Evolutionary conservation across 31 red algal species (phyloP), one percentile per base, ranked within the genome.

Genomic region (Odonthalia washingtoniensis): DNA sequence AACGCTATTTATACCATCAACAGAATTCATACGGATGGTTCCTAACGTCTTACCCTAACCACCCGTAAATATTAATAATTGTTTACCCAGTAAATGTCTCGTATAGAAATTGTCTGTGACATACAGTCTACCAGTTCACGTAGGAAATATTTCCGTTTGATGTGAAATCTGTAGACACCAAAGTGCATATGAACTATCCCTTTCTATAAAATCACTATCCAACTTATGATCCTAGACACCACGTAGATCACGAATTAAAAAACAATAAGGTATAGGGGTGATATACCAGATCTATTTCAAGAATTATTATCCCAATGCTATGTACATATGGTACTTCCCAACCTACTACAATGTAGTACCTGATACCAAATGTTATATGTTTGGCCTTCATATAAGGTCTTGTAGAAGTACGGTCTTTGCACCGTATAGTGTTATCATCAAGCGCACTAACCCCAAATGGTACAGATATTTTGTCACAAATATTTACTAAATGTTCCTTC

Each of bases 101-200:
- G 75, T 79, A 27, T 79, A 79, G 32, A 49, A 79, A 35, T 79
- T 79, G 32, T 79, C 27, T 26, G 60, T 79, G 6, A 60, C 75
- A 40, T 57, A 57, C 75, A 60, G n/a, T 33, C 45, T 24, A 14
- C 21, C 21, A 21, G 9, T 57, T 57, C 12, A 57, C 21, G 9
- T 57, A 14, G 9, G 9, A 9, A 57, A 57, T 21, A 57, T 57
- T 57, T 9, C 21, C 21, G 49, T 57, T 57, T 57, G 49, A 21
- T 57, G 49, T 21, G 21, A 9, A 14, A 57, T 57, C 21, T 21
- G 49, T 57, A 57, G 49, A 57, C 49, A 57, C 49, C 49, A 57
- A 9, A 57, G 21, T 9, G 49, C 49, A 21, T 9, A 57, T 57
- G 21, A 57, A 57, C 12, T 14, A 57, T 57, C 21, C 49, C 21